Percentiles rank a stretch among this genome's conserved stretches.
These are phyloP conservation scores for Aspergillus cristatus DNA, from an alignment of 495 filamentous ascomycete species.

Conservation along the genomic window DNA sequence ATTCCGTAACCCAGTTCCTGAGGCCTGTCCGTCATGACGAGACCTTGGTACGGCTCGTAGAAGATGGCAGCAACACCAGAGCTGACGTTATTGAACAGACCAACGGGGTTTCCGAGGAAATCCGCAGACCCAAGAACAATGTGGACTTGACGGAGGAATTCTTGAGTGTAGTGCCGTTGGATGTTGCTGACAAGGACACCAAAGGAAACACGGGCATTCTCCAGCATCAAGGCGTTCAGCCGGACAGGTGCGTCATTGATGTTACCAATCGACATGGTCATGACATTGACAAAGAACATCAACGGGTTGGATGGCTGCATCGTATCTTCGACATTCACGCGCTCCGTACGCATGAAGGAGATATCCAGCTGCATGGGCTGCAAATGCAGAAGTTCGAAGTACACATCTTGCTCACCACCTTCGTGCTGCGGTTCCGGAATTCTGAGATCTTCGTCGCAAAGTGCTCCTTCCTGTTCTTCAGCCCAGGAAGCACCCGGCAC, in stretches of 20 bases:
- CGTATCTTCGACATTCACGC: slow-evolving; percentile 90
- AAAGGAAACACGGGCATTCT: slow-evolving; percentile 88
- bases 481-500: slow-evolving; percentile 90
- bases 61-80: slow-evolving; percentile 96
- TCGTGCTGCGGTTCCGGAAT: slow-evolving; percentile 86
- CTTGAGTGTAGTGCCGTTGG: slow-evolving; percentile 89
- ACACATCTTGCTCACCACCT: slow-evolving; percentile 80
- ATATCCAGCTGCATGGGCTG: slow-evolving; percentile 97
- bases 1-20: slow-evolving; percentile 92
- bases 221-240: slow-evolving; percentile 86
- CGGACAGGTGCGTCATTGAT: slow-evolving; percentile 94
- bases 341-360: slow-evolving; percentile 92
- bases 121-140: slow-evolving; percentile 94
- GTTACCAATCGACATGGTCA: slow-evolving; percentile 98
- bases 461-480: slow-evolving; percentile 67
- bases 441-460: slow-evolving; percentile 83
- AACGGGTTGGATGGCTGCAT: slow-evolving; percentile 78
- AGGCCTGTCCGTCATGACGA: slow-evolving; percentile 90
- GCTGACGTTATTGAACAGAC: slow-evolving; percentile 95
- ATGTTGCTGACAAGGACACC: slow-evolving; percentile 75
- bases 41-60: slow-evolving; percentile 96
- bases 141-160: slow-evolving; percentile 90
- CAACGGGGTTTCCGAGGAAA: slow-evolving; percentile 97
- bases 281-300: slow-evolving; percentile 96
- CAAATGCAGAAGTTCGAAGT: slow-evolving; percentile 93